Evolutionary conservation across 371 early-diverging fungal genomes (phyloP), one percentile per base, ranked within the genome.

Genomic region (Rhizopus arrhizus): DNA sequence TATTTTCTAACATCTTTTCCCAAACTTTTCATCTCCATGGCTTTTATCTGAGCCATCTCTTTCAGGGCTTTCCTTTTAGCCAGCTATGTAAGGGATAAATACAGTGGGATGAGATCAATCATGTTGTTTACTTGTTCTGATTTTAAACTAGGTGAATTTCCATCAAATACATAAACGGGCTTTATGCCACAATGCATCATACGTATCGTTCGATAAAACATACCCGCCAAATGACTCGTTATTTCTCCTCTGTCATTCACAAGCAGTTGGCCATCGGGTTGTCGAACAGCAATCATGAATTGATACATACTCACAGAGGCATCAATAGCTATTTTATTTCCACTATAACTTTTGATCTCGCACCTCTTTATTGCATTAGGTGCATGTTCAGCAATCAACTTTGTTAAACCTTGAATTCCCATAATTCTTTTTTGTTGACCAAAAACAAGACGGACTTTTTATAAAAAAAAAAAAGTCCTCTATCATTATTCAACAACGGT

Each of bases 121-220:
- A 87, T 83, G 49, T 40, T 40, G 31, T 61, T 43, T 80, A 95
- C 92, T 81, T 98, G 97, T 36, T 90, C 92, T 4, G 91, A 87
- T 72, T 99, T 99, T 67, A 98, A 61, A 0, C 78, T 89, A 5
- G 99, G 99, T 31, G 99, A 98, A 62, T 92, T 93, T 40, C 99
- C 99, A 74, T 99, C 99, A 86, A 99, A 99, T 15, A 99, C 99
- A 80, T 97, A 99, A 3, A 93, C 85, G 0, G 99, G 99, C 65
- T 95, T 97, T 61, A 99, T 91, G 41, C 99, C 99, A 59, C 91
- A 91, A 64, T 99, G 99, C 0, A 99, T 84, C 93, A 99, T 95
- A 46, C 96, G 88, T 12, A 99, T 89, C 0, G 99, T 98, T 42
- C 99, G 93, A 76, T 99, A 98, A 62, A 99, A 96, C 76, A 99